Evolutionary conservation across 1,284 basidiomycete species (phyloP), one percentile per base, ranked within the genome.

Genomic region (Tetrapyrgos nigripes): DNA sequence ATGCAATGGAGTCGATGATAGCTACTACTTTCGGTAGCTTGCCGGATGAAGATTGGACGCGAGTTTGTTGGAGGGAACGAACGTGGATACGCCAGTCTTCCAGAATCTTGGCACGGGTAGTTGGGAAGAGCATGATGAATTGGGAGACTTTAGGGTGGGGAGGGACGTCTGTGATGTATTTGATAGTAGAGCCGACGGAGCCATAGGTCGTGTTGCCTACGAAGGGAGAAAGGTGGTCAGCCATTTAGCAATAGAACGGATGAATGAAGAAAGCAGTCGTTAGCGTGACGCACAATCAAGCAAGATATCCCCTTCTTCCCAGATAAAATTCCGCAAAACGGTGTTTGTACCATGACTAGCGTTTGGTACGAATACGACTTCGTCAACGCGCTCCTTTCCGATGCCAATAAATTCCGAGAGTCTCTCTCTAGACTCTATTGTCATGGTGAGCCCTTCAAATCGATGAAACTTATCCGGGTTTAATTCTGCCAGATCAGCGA

Each of bases 1-100:
- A 86, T 1, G 81, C 76, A 61, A 97, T 89, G 19, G 82, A 76
- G 70, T 97, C 95, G 19, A 97, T 83, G 8, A 96, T 70, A 0
- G 88, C 88, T 23, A 96, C 80, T 11, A 88, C 78, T 71, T 86
- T 87, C n/a, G n/a, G n/a, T n/a, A n/a, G n/a, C n/a, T n/a, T n/a
- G n/a, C n/a, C n/a, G n/a, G n/a, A n/a, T n/a, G n/a, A n/a, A 14
- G 21, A 21, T 43, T 50, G 48, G 10, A 14, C 13, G n/a, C 55
- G 55, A 3, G 31, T 37, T n/a, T 45, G 28, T 21, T 57, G 50
- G 13, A 57, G 37, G 24, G 55, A 50, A 26, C 44, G 28, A 17
- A 82, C 58, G 58, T 83, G 76, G 35, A 73, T 74, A 21, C 80
- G 77, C 65, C 92, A 93, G 5, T 68, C 64, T 0, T 76, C 68